phyloP scores from a whole-genome alignment of 352 stramenopile species.

The Pythium volutum region DNA sequence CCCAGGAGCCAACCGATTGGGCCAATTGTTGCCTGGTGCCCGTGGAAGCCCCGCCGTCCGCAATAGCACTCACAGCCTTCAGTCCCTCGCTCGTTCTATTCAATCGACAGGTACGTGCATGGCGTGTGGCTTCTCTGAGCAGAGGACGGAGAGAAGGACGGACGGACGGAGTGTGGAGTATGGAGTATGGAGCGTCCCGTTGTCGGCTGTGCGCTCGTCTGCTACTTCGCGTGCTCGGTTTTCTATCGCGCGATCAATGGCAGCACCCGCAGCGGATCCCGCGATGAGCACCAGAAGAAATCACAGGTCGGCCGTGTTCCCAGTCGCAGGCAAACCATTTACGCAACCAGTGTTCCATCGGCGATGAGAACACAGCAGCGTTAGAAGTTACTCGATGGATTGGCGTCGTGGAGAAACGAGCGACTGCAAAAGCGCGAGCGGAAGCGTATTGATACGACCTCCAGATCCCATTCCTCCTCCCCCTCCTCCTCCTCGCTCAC shows the following conservation, averaged over 20 bases:
- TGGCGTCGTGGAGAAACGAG: too few species aligned
- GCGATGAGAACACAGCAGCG: too few species aligned
- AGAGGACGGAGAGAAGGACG: too few species aligned
- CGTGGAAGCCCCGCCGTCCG: constrained; percentile 17
- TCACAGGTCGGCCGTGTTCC: too few species aligned
- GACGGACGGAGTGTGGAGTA: background rate
- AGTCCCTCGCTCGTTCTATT: constrained; percentile 88
- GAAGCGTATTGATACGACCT: too few species aligned
- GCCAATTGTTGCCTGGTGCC: constrained; percentile 31
- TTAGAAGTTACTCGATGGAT: too few species aligned
- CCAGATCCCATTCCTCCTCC: background rate
- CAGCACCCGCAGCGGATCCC: too few species aligned
- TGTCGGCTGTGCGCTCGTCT: background rate
- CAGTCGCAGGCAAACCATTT: too few species aligned
- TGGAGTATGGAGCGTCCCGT: background rate
- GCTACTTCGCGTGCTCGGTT: background rate
- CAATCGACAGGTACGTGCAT: constrained; percentile 81
- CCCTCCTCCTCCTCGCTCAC: too few species aligned
- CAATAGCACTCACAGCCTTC: constrained; percentile 55
- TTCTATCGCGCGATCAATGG: background rate
- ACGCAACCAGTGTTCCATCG: too few species aligned
- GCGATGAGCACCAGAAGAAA: too few species aligned
- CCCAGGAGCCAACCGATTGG: constrained; percentile 73
- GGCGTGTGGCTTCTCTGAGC: background rate
- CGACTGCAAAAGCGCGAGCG: too few species aligned